Base-by-base conservation (phyloP, 2,329 filamentous ascomycete species). In the Mycosphaerella sp. region DNA sequence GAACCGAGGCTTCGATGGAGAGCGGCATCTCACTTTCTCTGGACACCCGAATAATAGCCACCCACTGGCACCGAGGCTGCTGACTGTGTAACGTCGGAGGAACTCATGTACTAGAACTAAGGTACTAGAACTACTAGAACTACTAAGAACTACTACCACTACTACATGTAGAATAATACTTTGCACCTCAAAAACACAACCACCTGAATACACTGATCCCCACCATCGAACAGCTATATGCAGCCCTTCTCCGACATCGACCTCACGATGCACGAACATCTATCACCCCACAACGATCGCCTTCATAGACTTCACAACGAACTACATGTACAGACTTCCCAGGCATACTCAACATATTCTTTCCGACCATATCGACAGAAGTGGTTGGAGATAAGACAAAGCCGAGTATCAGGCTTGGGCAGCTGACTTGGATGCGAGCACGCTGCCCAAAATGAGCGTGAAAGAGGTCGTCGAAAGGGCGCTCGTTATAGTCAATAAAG, bases 281-380 rank as follows among this genome's bases (percentile, higher is more conserved):
- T n/a, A n/a, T n/a, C n/a, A n/a, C n/a, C n/a, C n/a, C n/a, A n/a
- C n/a, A n/a, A n/a, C n/a, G n/a, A n/a, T n/a, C n/a, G n/a, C n/a
- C n/a, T n/a, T n/a, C n/a, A n/a, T n/a, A n/a, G n/a, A n/a, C 10
- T 61, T 61, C 36, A 60, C 56, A 3, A 58, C 59, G 60, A 50
- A 61, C 12, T 61, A 59, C 44, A n/a, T n/a, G n/a, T n/a, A n/a
- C n/a, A n/a, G n/a, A n/a, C n/a, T n/a, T n/a, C n/a, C n/a, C n/a
- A n/a, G n/a, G n/a, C n/a, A n/a, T n/a, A n/a, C n/a, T n/a, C n/a
- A n/a, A n/a, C n/a, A n/a, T n/a, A n/a, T 59, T 60, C 45, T 61
- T 55, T 30, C 59, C 55, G 3, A 59, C 57, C 3, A 41, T 14
- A 8, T 61, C 55, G 10, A 57, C 55, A 13, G 42, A 50, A 18